Base-by-base conservation (phyloP, 805 yeast genomes). In the Wickerhamiella australiensis region DNA sequence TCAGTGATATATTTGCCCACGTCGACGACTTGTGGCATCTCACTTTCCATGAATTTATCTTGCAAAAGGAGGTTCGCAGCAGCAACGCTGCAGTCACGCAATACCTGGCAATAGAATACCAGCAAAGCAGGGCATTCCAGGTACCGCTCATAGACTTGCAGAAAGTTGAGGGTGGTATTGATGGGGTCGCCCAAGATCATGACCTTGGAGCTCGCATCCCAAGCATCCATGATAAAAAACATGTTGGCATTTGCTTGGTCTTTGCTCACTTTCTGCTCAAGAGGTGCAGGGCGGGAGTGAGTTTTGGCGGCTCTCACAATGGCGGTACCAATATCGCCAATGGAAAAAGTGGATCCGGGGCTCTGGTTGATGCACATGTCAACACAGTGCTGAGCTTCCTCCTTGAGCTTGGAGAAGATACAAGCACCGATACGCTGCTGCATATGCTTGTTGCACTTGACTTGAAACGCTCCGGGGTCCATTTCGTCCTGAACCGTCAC, bases 271-370 rank as follows among this genome's bases (percentile, higher is more conserved):
- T 26, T 18, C 9, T 36, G 42, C 23, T 46, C 49, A 9, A 46
- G 27, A 6, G 49, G 49, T 1, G 42, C 37, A 13, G 49, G 49
- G 11, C 49, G 49, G 8, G 43, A 26, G 29, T 46, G 26, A 18
- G 49, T 15, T 33, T 46, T 27, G 15, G 40, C 33, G 18, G 49
- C 43, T 12, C 35, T 1, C 11, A 26, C 31, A n/a, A 46, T 26
- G 3, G 49, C 42, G 13, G 17, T 20, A n/a, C 37, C 49, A 18
- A 46, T 23, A 40, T 63, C 66, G 27, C 65, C 63, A 27, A 54
- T 61, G 13, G 61, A 56, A 21, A 60, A 52, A 20, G 55, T 54
- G 33, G 58, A 56, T 26, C 54, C 56, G 42, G 57, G 59, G 9
- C 52, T 37, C 12, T 26, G 27, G 17, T 12, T 46, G 20, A 18